Percentiles rank a stretch among this genome's conserved stretches.
Conservation (phyloP, 441 rosid genomes). For the Corymbia citriodora region DNA sequence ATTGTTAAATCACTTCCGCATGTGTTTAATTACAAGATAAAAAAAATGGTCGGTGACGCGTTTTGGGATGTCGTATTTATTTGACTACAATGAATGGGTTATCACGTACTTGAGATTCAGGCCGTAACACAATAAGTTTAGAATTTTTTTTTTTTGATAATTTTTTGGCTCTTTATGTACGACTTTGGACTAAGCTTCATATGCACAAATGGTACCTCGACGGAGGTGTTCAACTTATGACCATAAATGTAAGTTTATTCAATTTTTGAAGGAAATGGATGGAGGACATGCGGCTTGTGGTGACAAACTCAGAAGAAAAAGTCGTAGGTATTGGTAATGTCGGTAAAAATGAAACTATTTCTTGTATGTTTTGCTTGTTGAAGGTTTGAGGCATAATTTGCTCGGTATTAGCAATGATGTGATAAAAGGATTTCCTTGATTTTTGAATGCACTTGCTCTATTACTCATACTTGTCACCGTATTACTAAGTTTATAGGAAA, state of each 20-base stretch:
- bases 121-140: no score
- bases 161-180: no score
- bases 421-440: background rate
- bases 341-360: no score
- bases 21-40: no score
- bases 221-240: background rate
- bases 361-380: no score
- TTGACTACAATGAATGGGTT: no score
- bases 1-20: no score
- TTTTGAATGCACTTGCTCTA: background rate
- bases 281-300: background rate
- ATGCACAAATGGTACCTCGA: background rate
- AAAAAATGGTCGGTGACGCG: no score
- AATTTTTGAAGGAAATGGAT: background rate
- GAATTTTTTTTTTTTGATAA: no score
- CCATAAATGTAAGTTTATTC: background rate
- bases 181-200: background rate
- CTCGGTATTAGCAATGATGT: background rate
- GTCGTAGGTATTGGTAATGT: background rate
- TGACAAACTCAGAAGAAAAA: background rate
- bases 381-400: no score
- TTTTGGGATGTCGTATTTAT: no score
- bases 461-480: background rate
- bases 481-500: background rate
- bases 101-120: no score